Evolutionary conservation across 2,329 filamentous ascomycete genomes (phyloP), one percentile per base, ranked within the genome.

Genomic region (Arthrobotrys musiformis): DNA sequence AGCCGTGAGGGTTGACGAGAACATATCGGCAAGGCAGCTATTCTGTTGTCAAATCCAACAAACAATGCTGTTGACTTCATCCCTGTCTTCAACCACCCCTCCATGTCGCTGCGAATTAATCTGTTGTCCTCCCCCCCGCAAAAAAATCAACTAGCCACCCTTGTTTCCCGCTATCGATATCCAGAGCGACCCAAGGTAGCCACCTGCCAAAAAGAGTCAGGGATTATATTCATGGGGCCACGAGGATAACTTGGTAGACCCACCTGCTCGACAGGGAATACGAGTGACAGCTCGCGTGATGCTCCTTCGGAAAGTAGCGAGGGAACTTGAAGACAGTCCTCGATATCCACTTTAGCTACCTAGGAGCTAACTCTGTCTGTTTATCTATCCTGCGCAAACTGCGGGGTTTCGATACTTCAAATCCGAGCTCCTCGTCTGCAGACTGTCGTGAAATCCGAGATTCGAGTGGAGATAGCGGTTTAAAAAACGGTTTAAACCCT

Each of bases 21-120:
- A 56, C 40, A 44, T 62, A n/a, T 67, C 60, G 61, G 64, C 70
- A 56, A 75, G 70, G 70, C 70, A 75, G 70, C 70, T 75, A 58
- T 54, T 26, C 42, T 42, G n/a, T n/a, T n/a, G n/a, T n/a, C 4
- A 13, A 44, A 17, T 33, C n/a, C 19, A 28, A 24, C 42, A 24
- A 48, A 28, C 26, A 52, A 9, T n/a, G 26, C 30, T 30, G 15
- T n/a, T 17, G n/a, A n/a, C n/a, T 40, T 26, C 2, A 46, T 9
- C 66, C 54, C 37, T 70, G 66, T 61, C 6, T 44, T 52, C 15
- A 28, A 54, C 30, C 50, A 56, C 9, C 50, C 35, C 42, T 61
- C 40, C 24, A 70, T 54, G 17, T 24, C 15, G 24, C 48, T 30
- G 22, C 35, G 30, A 66, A 37, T n/a, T n/a, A n/a, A n/a, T 52